Base-by-base conservation (phyloP, 2,329 filamentous ascomycete genomes). In the Alternaria burnsii region DNA sequence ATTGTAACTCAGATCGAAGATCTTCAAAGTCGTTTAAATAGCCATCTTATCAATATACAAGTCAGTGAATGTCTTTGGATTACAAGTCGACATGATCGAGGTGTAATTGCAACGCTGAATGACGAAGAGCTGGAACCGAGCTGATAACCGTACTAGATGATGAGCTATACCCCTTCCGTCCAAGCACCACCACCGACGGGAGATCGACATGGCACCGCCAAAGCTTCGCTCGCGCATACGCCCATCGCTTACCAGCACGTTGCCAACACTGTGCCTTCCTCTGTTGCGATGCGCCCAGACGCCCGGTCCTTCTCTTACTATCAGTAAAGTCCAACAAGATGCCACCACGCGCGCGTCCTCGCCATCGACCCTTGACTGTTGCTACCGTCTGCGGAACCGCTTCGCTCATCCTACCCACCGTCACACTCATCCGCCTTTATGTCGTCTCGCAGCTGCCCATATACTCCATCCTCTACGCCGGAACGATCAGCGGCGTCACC, bases 341-440 rank as follows among this genome's bases (percentile, higher is more conserved):
- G 65, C 43, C 60, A 42, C 63, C 62, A 22, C 44, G 68, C 50
- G 26, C 61, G 34, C 28, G 51, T 10, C 52, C 61, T 14, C 73
- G 73, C 12, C 59, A 65, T 46, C 67, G 72, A 8, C 74, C 75
- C 12, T 59, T 72, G 40, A 75, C 73, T 0, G 6, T 64, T 20
- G 69, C 72, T 20, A 75, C 74, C 9, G 30, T 62, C 7, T 62
- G 65, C 6, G 76, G 74, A 11, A 48, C 64, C 8, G 55, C 58
- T 16, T 70, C 73, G 3, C 61, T 90, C 82, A 24, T 87, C 75
- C 53, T 90, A 83, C 58, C 86, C 82, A 38, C 87, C 82, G 20
- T 87, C 83, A 64, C 83, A 79, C 60, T 85, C 80, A 10, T 83
- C 76, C 58, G 78, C 75, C 51, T 73, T 5, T 69, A 67, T 55